phyloP scores from a whole-genome alignment of 495 filamentous ascomycete genomes.

The Terfezia boudieri region DNA sequence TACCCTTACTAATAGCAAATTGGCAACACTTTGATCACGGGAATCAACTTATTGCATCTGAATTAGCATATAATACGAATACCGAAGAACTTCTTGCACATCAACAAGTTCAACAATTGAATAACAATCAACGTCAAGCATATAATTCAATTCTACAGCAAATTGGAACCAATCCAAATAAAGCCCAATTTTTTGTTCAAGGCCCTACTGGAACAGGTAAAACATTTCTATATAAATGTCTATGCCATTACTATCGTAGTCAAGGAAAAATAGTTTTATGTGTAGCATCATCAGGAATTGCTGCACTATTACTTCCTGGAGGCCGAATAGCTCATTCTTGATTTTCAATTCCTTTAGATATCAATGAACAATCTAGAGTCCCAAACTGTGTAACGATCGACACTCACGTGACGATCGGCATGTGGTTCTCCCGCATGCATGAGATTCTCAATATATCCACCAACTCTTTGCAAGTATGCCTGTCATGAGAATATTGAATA shows the following conservation, averaged over 20 bases:
- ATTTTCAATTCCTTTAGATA: conserved; percentile 8
- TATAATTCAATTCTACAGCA: background rate
- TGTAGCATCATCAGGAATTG: conserved; percentile 8
- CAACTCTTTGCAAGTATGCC: too few species aligned
- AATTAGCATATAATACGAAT: background rate
- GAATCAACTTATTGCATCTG: background rate
- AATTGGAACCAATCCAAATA: background rate
- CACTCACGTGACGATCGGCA: too few species aligned
- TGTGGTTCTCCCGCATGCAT: too few species aligned
- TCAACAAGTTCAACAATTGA: background rate
- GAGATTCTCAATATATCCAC: too few species aligned
- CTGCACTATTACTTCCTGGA: conserved; percentile 3
- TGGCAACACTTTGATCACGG: background rate
- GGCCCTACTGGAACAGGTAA: conserved; percentile 2
- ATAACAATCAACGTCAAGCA: background rate
- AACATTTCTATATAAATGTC: conserved; percentile 8
- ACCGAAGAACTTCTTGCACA: background rate
- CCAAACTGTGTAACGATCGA: too few species aligned
- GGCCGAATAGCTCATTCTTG: conserved; percentile 1
- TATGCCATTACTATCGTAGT: conserved; percentile 4
- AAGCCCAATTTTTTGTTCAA: conserved; percentile 7
- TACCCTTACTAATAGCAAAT: background rate
- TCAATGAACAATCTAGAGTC: conserved; percentile 3
- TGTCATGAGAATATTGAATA: too few species aligned
- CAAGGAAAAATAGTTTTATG: conserved; percentile 7